Evolutionary conservation across 306 rosid genomes (phyloP), one percentile per base, ranked within the genome.

Genomic region (Castanospermum australe): DNA sequence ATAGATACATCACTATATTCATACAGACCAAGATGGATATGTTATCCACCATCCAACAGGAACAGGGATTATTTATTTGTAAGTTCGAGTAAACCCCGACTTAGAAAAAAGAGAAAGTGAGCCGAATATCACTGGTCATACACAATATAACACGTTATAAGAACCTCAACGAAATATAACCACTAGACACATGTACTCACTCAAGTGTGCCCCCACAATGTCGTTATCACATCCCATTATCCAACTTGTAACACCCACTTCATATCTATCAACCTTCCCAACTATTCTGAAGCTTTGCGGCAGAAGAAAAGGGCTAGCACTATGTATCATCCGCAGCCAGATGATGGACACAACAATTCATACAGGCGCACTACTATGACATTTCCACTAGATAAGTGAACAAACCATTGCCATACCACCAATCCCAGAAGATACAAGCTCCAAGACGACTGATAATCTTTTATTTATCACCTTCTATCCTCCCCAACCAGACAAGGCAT

Each of bases 401-500:
- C 82, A 83, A 81, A 86, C 90, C 90, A 74, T 63, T 76, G 84
- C 82, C 90, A 77, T 81, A 84, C 87, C 94, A 82, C 86, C 90
- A 89, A 79, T 60, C 78, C 86, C 87, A 18, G 67, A 82, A 89
- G 90, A 88, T 55, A 75, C 67, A 76, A 77, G 82, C 77, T 85
- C 82, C 89, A 82, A 79, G 73, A 81, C 71, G 87, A 87, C 87
- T 82, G 56, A 84, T 79, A 71, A 64, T 76, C 84, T 76, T 84
- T 79, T 76, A 62, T 69, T 63, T 79, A 86, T 79, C 86, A 82
- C 82, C 82, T 89, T 86, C 91, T 89, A 91, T 87, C 90, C 91
- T 84, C 70, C 89, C 82, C 89, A 91, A 91, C 90, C 90, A 82
- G 89, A 93, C 87, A 88, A 89, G 83, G 93, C 89, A 73, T 83